A percentile compares a stretch with the other conserved stretches of the same genome.
Evolutionary conservation across 192 early-diverging fungal genomes (phyloP).

Genomic region (Linnemannia hyalina): DNA sequence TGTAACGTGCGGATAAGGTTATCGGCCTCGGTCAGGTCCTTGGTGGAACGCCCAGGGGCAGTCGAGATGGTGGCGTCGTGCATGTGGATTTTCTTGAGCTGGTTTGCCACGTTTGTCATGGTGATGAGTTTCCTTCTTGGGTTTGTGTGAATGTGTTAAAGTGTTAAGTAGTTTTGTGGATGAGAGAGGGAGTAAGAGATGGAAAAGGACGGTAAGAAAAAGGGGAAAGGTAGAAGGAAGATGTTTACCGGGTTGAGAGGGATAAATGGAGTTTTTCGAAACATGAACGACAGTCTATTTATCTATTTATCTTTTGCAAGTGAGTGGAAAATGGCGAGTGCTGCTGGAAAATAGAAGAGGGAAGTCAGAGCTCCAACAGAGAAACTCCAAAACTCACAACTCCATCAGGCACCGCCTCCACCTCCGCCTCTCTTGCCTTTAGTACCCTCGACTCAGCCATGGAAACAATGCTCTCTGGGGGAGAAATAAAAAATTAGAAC

Average conservation of each 20-base stretch:
- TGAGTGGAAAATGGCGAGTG: not conserved
- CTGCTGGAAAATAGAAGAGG: not conserved
- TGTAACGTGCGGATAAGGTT: slow-evolving; percentile 27
- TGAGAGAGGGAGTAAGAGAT: not conserved
- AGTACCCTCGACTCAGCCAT: not conserved
- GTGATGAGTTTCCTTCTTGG: not conserved
- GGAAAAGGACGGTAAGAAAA: not conserved
- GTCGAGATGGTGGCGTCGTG: not conserved
- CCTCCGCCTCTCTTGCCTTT: not conserved
- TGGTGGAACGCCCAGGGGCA: not conserved
- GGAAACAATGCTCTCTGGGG: not conserved
- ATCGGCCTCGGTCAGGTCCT: slow-evolving; percentile 21
- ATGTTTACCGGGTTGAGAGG: too few relatives aligned
- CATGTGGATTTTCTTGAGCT: slow-evolving; percentile 16
- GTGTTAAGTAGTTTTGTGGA: not conserved
- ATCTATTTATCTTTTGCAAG: too few relatives aligned
- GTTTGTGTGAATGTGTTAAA: not conserved
- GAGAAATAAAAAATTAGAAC: too few relatives aligned
- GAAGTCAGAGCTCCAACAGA: not conserved
- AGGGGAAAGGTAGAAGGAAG: not conserved
- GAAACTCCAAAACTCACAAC: not conserved
- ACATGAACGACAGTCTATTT: too few relatives aligned
- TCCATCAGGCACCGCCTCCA: not conserved
- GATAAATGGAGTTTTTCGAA: too few relatives aligned
- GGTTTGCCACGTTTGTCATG: slow-evolving; percentile 7